Base-by-base conservation (phyloP, 805 yeast genomes). In the Groenewaldozyma salmanticensis region DNA sequence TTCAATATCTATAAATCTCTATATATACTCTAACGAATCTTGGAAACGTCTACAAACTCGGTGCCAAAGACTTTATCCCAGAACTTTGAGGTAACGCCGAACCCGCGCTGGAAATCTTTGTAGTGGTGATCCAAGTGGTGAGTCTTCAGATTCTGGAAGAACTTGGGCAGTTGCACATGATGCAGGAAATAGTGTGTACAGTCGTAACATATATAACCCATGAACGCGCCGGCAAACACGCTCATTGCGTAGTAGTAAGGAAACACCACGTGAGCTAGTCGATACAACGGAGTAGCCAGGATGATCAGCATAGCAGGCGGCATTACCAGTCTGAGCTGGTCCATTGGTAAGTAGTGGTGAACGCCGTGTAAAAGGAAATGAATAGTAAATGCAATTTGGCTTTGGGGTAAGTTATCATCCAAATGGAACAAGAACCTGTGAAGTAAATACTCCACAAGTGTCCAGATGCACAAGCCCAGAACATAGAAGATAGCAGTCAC, bases 321-420 rank as follows among this genome's bases (percentile, higher is more conserved):
- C 83, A 92, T 81, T 29, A 92, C 99, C 54, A 92, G 74, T 59
- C 99, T 77, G 60, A 76, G 69, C 45, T 75, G 75, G 66, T 92
- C 99, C 98, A 94, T 92, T 48, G 99, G 99, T 52, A 92, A 71
- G 61, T 84, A 92, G 63, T 92, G 99, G 61, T 92, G 99, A 39
- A 88, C 81, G 43, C 99, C 99, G 55, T 92, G 99, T 50, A 90
- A 68, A 44, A 87, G 61, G 70, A 92, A 92, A 62, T 92, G 99
- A 33, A 87, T 44, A 1, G 95, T 75, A 54, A 82, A 79, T 5
- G 84, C 82, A 17, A 74, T 37, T 38, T 76, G 79, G 61, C 82
- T 74, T 48, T 84, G 82, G 11, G 99, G 99, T 44, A 94, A 71
- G 58, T 79, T 75, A 39, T 76, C 68, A 60, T 92, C 99, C 55